Evolutionary conservation across 495 filamentous ascomycete genomes (phyloP).

Genomic region (Tuber calosporum): DNA sequence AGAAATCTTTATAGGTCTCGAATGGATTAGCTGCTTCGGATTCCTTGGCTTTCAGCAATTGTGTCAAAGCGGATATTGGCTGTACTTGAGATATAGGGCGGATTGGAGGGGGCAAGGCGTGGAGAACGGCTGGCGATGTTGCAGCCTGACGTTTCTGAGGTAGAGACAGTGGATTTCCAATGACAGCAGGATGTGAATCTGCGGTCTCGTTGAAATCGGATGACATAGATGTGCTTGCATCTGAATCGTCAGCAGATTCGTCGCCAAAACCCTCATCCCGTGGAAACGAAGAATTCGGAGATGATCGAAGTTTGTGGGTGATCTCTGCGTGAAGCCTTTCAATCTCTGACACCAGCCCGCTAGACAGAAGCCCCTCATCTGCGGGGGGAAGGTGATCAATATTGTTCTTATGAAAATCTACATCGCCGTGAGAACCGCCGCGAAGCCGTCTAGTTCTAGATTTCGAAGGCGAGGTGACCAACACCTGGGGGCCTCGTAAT

Average conservation of each 20-base stretch:
- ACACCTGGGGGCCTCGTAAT: conserved; percentile 55
- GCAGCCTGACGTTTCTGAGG: conserved; percentile 32
- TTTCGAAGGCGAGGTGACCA: conserved; percentile 50
- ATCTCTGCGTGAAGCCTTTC: conserved; percentile 39
- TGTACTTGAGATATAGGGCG: conserved; percentile 78
- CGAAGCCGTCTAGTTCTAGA: conserved; percentile 35
- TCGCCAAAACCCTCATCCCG: conserved; percentile 50
- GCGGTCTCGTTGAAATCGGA: conserved; percentile 63
- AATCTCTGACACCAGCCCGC: conserved; percentile 30
- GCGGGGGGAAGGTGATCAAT: conserved; percentile 35
- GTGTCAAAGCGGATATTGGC: conserved; percentile 52
- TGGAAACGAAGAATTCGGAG: conserved; percentile 38
- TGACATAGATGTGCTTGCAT: conserved; percentile 54
- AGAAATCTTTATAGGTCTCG: conserved; percentile 76
- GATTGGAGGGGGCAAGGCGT: conserved; percentile 76
- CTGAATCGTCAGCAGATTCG: conserved; percentile 58
- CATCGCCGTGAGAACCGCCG: conserved; percentile 39
- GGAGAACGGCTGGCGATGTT: conserved; percentile 52
- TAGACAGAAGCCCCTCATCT: conserved; percentile 39
- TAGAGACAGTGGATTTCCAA: conserved; percentile 40
- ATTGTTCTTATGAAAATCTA: conserved; percentile 37
- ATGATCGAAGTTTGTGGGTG: conserved; percentile 33
- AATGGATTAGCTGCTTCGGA: conserved; percentile 74
- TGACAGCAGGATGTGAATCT: conserved; percentile 48
- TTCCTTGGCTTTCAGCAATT: conserved; percentile 68